A percentile compares a stretch with the other conserved stretches of the same genome.
These are phyloP conservation scores for Daldinia decipiens DNA, from an alignment of 495 filamentous ascomycete genomes.

Conservation along the genomic window DNA sequence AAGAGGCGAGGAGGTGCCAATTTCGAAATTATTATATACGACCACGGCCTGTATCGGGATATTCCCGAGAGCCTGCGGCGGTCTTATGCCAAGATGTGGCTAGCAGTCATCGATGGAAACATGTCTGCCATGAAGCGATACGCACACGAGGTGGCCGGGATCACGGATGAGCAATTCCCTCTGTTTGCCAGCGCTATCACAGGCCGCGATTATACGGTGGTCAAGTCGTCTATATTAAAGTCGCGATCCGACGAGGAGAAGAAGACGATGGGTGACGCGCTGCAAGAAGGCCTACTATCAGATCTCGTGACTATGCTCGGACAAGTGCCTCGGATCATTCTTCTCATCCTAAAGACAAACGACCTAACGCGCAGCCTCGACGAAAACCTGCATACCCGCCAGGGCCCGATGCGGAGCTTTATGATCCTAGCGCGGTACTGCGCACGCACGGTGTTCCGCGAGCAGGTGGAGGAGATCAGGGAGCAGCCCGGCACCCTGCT, in stretches of 20 bases:
- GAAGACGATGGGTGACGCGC: slow-evolving; percentile 78
- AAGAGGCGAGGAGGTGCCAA: slow-evolving; percentile 67
- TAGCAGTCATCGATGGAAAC: slow-evolving; percentile 91
- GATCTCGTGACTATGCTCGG: slow-evolving; percentile 89
- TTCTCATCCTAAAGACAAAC: slow-evolving; percentile 98
- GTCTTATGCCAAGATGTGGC: slow-evolving; percentile 96
- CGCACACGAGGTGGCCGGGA: slow-evolving; percentile 85
- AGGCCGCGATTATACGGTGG: slow-evolving; percentile 84
- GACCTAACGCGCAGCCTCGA: slow-evolving; percentile 95
- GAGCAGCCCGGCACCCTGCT: slow-evolving; percentile 54
- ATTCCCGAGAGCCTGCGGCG: slow-evolving; percentile 82
- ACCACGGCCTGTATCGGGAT: slow-evolving; percentile 95
- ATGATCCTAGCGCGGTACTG: slow-evolving; percentile 95
- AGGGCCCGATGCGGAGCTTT: slow-evolving; percentile 88
- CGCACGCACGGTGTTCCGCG: slow-evolving; percentile 85
- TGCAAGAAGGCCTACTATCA: slow-evolving; percentile 87
- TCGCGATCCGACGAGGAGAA: slow-evolving; percentile 77
- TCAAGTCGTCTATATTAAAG: slow-evolving; percentile 69
- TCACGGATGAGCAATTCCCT: slow-evolving; percentile 92
- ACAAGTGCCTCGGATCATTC: slow-evolving; percentile 88
- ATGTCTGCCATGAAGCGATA: slow-evolving; percentile 86
- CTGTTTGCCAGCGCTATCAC: slow-evolving; percentile 97
- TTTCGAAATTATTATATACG: slow-evolving; percentile 98
- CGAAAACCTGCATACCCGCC: slow-evolving; percentile 88
- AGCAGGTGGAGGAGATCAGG: slow-evolving; percentile 78